Percentiles rank a stretch among this genome's conserved stretches.
These are phyloP conservation scores for Diaporthe amygdali DNA, from an alignment of 2,329 filamentous ascomycete species.

Conservation along the genomic window DNA sequence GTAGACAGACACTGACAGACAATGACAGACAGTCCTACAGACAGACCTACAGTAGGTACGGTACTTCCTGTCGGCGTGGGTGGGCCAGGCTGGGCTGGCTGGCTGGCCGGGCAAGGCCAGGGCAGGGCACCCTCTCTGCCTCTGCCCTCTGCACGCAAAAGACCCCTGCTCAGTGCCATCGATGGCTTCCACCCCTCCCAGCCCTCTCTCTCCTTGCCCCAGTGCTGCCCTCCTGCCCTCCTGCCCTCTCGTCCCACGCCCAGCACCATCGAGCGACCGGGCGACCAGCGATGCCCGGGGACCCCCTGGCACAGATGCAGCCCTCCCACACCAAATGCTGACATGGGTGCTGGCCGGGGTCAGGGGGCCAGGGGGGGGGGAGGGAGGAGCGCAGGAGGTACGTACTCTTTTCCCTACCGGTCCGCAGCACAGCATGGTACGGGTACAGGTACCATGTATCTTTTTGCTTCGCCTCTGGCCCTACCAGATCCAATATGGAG, in stretches of 20 bases:
- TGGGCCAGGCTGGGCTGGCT: neutral
- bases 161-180: slow-evolving; percentile 2
- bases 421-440: neutral
- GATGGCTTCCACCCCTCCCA: slow-evolving; percentile 10
- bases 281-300: neutral
- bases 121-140: slow-evolving; percentile 13
- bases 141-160: neutral
- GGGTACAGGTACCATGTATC: slow-evolving; percentile 5
- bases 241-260: neutral
- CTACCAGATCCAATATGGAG: slow-evolving; percentile 22
- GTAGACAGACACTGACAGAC: too few species aligned
- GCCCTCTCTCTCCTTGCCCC: too few species aligned
- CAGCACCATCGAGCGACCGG: neutral
- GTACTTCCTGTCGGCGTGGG: neutral
- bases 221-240: neutral
- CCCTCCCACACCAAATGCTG: slow-evolving; percentile 9
- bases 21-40: too few species aligned
- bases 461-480: slow-evolving; percentile 20
- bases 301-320: slow-evolving; percentile 5
- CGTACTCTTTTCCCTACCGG: neutral
- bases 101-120: neutral
- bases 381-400: neutral
- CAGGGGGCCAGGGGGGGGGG: neutral
- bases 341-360: slow-evolving; percentile 1
- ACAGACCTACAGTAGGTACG: too few species aligned